Evolutionary conservation across 225 moss, liverwort and hornwort genomes (phyloP), one percentile per base, ranked within the genome.

Genomic region (Marchantia polymorpha): DNA sequence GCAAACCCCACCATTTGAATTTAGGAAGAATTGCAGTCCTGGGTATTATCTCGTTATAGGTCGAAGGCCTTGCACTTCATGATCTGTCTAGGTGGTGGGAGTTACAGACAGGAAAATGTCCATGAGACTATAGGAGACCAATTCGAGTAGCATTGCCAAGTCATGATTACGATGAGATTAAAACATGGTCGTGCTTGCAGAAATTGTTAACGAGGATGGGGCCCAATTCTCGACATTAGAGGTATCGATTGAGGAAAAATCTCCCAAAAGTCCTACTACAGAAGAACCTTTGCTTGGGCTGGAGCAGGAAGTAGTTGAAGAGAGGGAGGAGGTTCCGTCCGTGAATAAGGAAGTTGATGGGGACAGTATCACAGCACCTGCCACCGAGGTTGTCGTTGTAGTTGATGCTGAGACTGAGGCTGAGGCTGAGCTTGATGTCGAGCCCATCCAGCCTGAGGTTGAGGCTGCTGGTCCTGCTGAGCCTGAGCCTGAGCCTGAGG

Each of bases 231-330:
- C 39, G 14, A 49, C 69, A 15, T 22, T 56, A 52, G 80, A 80
- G 77, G n/a, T 55, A 19, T 54, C 58, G 52, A 22, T 61, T 72
- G 82, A 64, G 29, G 77, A 80, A 7, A 73, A 72, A 29, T 67
- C 79, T 74, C 60, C 39, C 49, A 48, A 60, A 55, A 64, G 61
- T 69, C 63, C 77, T 73, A 81, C 73, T 46, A 47, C 64, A 76
- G 68, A 72, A 7, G 87, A 82, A 56, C 64, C 59, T 23, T n/a
- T 23, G 22, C 64, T 59, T 64, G 29, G 19, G 3, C 39, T 76
- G 67, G 76, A 70, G 47, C 52, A 79, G 14, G 59, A 74, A 54
- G 23, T 22, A 68, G 80, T 48, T 71, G 70, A 72, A 61, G 61
- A 81, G 52, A 39, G 0, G 25, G 52, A 70, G 15, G 61, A 70